These are phyloP conservation scores for Priceomyces haplophilus DNA, from an alignment of 805 yeast genomes.

Conservation along the genomic window DNA sequence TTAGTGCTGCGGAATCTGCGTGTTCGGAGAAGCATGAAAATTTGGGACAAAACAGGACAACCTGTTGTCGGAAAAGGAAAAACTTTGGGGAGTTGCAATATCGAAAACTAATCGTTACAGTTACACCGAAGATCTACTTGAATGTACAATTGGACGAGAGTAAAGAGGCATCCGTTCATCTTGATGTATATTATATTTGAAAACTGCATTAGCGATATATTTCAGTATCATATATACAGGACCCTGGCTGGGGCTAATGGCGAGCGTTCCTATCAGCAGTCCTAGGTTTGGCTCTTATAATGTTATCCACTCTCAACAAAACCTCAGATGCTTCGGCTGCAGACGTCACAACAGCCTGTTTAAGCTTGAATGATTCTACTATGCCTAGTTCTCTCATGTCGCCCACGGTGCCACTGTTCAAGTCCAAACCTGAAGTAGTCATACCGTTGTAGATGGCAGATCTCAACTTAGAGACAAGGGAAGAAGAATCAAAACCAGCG, in stretches of 20 bases:
- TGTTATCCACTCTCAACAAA: slow-evolving; percentile 91
- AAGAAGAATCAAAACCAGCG: slow-evolving; percentile 94
- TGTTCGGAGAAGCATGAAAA: no score
- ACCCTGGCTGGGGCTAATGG: neutral
- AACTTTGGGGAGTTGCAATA: no score
- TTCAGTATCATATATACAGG: neutral
- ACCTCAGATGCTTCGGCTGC: slow-evolving; percentile 99
- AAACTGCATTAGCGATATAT: neutral
- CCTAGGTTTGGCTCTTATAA: slow-evolving; percentile 94
- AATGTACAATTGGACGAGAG: no score
- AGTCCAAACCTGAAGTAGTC: slow-evolving; percentile 86
- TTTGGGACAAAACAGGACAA: no score
- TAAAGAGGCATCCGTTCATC: no score
- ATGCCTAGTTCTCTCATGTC: slow-evolving; percentile 94
- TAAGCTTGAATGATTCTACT: slow-evolving; percentile 89
- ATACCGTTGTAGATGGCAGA: slow-evolving; percentile 90
- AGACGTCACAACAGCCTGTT: slow-evolving; percentile 87
- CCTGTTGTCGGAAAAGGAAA: no score
- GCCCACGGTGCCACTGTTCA: slow-evolving; percentile 77
- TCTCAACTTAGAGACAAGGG: slow-evolving; percentile 84
- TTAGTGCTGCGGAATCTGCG: no score
- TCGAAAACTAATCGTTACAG: no score
- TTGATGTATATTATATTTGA: neutral
- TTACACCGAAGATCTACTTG: no score
- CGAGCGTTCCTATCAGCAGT: slow-evolving; percentile 77